These are phyloP conservation scores for Fusarium anguioides DNA, from an alignment of 2,329 filamentous ascomycete species.

Conservation along the genomic window DNA sequence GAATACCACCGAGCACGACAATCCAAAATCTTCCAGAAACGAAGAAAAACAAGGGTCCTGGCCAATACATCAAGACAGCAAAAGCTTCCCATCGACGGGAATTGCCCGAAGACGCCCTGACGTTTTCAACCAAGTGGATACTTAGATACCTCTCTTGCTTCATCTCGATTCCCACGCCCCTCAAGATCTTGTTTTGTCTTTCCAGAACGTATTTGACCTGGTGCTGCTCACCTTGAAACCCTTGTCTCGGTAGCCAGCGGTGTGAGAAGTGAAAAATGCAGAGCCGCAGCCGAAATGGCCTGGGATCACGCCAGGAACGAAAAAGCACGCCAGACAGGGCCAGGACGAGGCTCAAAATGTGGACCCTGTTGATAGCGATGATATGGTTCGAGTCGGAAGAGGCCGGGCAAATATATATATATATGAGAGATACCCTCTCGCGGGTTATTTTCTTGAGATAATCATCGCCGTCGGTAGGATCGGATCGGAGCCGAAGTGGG, in stretches of 20 bases:
- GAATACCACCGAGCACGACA: background rate
- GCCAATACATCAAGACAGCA: background rate
- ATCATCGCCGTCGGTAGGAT: background rate
- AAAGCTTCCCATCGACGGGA: conserved; percentile 26
- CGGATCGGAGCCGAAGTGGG: conserved; percentile 38
- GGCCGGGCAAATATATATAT: conserved; percentile 30
- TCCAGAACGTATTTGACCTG: conserved; percentile 13
- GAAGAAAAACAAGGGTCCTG: background rate
- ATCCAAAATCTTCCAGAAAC: background rate
- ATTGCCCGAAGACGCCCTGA: conserved; percentile 37
- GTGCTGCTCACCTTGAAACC: conserved; percentile 24
- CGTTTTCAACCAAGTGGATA: conserved; percentile 23
- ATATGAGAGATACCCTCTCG: background rate
- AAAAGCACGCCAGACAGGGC: conserved; percentile 25
- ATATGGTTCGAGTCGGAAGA: conserved; percentile 29
- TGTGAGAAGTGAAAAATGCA: conserved; percentile 32
- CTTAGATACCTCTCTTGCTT: background rate
- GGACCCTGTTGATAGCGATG: conserved; percentile 9
- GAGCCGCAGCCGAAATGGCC: conserved; percentile 24
- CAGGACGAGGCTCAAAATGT: conserved; percentile 14
- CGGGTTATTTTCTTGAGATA: conserved; percentile 27
- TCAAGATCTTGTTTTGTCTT: conserved; percentile 3
- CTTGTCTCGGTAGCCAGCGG: conserved; percentile 26
- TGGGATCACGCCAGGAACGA: conserved; percentile 32
- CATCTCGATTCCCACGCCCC: conserved; percentile 18